These are phyloP conservation scores for Wickerhamiella parazyma DNA, from an alignment of 805 yeast species.

Conservation along the genomic window DNA sequence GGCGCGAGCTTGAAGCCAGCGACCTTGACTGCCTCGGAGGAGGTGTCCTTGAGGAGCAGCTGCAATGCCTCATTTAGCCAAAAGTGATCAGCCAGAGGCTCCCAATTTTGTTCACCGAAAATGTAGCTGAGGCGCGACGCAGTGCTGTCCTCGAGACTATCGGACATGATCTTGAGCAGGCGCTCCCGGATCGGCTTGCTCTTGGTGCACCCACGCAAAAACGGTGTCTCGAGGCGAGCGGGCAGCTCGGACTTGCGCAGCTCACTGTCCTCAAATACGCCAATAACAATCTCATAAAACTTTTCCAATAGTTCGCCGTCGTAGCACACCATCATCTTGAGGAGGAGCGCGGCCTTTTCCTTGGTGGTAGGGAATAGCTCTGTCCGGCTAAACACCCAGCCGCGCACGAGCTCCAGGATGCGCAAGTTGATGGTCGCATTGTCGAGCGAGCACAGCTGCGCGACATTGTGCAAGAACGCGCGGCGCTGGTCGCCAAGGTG, in stretches of 20 bases:
- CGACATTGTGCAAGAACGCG: conserved; percentile 69
- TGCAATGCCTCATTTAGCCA: conserved; percentile 94
- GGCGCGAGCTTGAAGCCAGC: conserved; percentile 3
- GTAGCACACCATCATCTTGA: conserved; percentile 77
- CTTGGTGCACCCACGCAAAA: conserved; percentile 81
- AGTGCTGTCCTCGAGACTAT: conserved; percentile 64
- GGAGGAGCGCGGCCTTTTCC: conserved; percentile 86
- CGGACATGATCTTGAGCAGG: conserved; percentile 65
- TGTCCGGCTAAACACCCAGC: conserved; percentile 76
- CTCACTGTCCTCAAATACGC: conserved; percentile 68
- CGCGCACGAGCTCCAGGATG: conserved; percentile 63
- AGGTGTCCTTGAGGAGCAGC: conserved; percentile 59
- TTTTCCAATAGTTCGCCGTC: conserved; percentile 63
- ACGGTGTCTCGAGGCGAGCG: conserved; percentile 91
- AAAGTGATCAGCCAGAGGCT: conserved; percentile 75
- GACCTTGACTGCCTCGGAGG: conserved; percentile 32
- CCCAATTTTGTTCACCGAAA: conserved; percentile 96
- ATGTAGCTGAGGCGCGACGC: conserved; percentile 72
- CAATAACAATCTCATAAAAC: conserved; percentile 75
- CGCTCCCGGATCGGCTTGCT: conserved; percentile 62
- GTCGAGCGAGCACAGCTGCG: conserved; percentile 76
- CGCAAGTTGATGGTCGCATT: conserved; percentile 63
- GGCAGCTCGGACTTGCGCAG: conserved; percentile 78
- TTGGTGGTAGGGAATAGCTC: conserved; percentile 88
- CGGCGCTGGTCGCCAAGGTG: conserved; percentile 89